A percentile compares a stretch with the other conserved stretches of the same genome.
Conservation (phyloP, 2,329 filamentous ascomycete species). For the Arthrobotrys sphaeroides region DNA sequence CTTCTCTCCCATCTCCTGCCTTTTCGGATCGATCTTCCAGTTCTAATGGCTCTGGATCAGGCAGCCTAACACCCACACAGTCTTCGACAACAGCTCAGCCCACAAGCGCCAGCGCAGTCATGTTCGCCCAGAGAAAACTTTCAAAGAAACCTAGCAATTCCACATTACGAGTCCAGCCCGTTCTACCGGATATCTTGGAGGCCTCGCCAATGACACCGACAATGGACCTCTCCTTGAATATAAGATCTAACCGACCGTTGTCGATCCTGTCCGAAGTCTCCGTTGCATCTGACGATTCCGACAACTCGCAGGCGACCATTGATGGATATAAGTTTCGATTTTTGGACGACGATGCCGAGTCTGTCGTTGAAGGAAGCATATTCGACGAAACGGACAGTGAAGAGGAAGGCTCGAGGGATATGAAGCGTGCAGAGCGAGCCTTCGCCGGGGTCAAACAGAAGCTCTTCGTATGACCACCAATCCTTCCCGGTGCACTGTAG, state of each 20-base stretch:
- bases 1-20: conserved; percentile 44
- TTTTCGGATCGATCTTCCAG: conserved; percentile 47
- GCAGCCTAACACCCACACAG: conserved; percentile 48
- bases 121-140: conserved; percentile 52
- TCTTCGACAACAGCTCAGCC: conserved; percentile 7
- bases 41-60: conserved; percentile 51
- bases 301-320: conserved; percentile 47
- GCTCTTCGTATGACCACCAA: conserved; percentile 27
- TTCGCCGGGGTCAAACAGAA: conserved; percentile 54
- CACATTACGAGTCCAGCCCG: conserved; percentile 45
- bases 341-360: conserved; percentile 46
- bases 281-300: conserved; percentile 35
- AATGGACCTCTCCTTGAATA: conserved; percentile 26
- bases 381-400: conserved; percentile 44
- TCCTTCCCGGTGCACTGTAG: not conserved
- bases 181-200: conserved; percentile 41
- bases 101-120: conserved; percentile 39
- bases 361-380: conserved; percentile 50
- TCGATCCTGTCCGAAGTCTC: conserved; percentile 49
- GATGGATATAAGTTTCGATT: conserved; percentile 52
- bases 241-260: conserved; percentile 32
- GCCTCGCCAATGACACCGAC: conserved; percentile 48
- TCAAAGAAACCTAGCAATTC: conserved; percentile 53
- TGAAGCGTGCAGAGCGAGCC: conserved; percentile 36
- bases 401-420: conserved; percentile 27